Base-by-base conservation (phyloP, 192 early-diverging fungal species). In the Coemansia sp. region DNA sequence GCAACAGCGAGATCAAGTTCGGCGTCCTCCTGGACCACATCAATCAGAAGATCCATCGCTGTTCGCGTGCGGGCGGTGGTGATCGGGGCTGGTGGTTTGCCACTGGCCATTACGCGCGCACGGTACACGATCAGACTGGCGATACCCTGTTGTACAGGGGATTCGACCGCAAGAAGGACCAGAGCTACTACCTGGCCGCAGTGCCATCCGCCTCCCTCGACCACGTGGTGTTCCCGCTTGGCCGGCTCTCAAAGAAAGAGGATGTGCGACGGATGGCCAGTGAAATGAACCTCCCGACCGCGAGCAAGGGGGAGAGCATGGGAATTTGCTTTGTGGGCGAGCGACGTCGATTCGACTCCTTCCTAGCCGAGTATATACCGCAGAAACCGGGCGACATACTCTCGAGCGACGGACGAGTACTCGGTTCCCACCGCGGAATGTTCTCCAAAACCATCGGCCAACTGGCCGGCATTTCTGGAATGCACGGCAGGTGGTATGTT, bases 241-340 rank as follows among this genome's bases (percentile, higher is more conserved):
- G 94, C 4, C 51, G 77, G 19, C 70, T 94, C 45, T 62, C 52
- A 8, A 99, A 99, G 73, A 22, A 82, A 8, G 6, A 15, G 3
- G 77, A 89, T 40, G 92, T 97, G 22, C 93, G 95, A 54, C 40
- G 66, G 12, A 71, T 94, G 22, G 97, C 94, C 1, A 18, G 62
- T 1, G 66, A 80, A 13, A 46, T 74, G 5, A 83, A 85, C 1
- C 78, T 98, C 13, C 55, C 68, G 5, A 88, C 85, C 1, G 88
- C 89, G 0, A 82, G 88, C 0, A 80, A 79, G 41, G 91, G 93
- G 74, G 96, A 98, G 72, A 94, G 92, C 69, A 95, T 95, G 93
- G 96, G 96, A 0, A 94, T 98, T 18, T 98, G 96, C 62, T 97
- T 98, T 86, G 88, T 98, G 5, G 95, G 95, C 7, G 89, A 95